phyloP scores from a whole-genome alignment of 2,329 filamentous ascomycete genomes.

The Blastomyces gilchristii region DNA sequence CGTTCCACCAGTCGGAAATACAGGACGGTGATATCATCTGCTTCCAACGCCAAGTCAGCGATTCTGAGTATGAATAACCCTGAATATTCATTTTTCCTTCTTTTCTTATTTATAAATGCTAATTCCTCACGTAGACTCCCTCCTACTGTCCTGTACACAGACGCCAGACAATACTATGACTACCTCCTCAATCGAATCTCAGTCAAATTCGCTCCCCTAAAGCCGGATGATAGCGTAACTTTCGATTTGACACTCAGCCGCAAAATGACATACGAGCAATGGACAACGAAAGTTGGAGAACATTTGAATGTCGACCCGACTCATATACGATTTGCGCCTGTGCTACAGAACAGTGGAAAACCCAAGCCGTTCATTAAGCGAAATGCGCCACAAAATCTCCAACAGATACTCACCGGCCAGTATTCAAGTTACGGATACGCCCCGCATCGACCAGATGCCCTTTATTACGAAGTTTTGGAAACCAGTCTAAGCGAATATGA shows the following conservation, averaged over 20 bases:
- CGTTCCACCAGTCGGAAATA: constrained; percentile 81
- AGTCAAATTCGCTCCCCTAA: constrained; percentile 63
- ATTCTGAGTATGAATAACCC: constrained; percentile 22
- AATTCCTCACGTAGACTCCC: constrained; percentile 20
- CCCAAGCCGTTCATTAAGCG: constrained; percentile 71
- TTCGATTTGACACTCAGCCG: constrained; percentile 74
- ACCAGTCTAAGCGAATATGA: constrained; percentile 90
- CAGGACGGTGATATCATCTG: constrained; percentile 96
- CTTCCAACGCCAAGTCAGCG: constrained; percentile 60
- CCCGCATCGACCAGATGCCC: constrained; percentile 61
- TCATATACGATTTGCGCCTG: constrained; percentile 83
- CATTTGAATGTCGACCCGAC: constrained; percentile 67
- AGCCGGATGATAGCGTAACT: constrained; percentile 45
- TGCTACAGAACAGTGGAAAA: constrained; percentile 65
- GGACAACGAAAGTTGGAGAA: constrained; percentile 73
- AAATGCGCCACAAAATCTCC: constrained; percentile 57
- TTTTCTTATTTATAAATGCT: neutral
- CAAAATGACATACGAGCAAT: constrained; percentile 81
- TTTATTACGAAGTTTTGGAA: constrained; percentile 89
- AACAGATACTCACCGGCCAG: constrained; percentile 65
- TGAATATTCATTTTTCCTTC: neutral
- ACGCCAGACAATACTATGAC: constrained; percentile 83
- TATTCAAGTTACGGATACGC: constrained; percentile 61
- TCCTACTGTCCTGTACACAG: constrained; percentile 43
- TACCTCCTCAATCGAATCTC: constrained; percentile 76